phyloP scores from a whole-genome alignment of 2,329 filamentous ascomycete genomes.

The Madurella fahalii region DNA sequence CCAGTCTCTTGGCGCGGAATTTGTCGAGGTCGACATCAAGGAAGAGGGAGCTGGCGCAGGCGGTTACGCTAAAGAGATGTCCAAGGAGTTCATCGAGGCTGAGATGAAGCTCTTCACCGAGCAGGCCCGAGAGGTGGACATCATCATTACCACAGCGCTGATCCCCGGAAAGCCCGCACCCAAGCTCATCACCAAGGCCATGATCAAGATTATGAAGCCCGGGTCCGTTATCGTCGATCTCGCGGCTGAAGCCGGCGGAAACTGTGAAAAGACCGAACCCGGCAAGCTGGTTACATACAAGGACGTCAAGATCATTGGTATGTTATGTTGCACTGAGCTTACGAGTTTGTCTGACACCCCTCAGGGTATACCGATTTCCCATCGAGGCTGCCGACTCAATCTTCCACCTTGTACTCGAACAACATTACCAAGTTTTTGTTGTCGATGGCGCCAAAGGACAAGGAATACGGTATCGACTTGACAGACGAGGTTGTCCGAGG shows the following conservation, averaged over 20 bases:
- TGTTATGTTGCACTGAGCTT: conserved; percentile 23
- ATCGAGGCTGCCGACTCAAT: conserved; percentile 80
- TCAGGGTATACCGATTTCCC: conserved; percentile 80
- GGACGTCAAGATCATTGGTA: conserved; percentile 80
- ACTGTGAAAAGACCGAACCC: conserved; percentile 76
- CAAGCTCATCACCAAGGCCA: conserved; percentile 75
- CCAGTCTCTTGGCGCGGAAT: conserved; percentile 84
- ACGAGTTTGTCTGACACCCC: conserved; percentile 24
- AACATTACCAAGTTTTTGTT: conserved; percentile 87
- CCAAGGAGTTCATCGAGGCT: conserved; percentile 85
- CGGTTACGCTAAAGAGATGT: conserved; percentile 92
- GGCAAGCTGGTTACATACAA: conserved; percentile 68
- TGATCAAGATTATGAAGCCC: conserved; percentile 82
- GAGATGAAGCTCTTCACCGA: conserved; percentile 92
- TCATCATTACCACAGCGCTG: conserved; percentile 87
- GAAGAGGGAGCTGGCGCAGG: conserved; percentile 82
- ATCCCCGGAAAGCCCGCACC: conserved; percentile 82
- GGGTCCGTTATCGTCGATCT: conserved; percentile 86
- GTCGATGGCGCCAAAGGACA: conserved; percentile 73
- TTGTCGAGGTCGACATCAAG: conserved; percentile 78
- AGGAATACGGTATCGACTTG: conserved; percentile 75
- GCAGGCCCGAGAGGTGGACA: conserved; percentile 83
- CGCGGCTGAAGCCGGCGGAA: conserved; percentile 82
- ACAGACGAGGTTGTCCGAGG: conserved; percentile 82
- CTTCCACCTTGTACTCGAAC: conserved; percentile 87